Evolutionary conservation across 306 rosid species (phyloP), one percentile per base, ranked within the genome.

Genomic region (Acacia crassicarpa): DNA sequence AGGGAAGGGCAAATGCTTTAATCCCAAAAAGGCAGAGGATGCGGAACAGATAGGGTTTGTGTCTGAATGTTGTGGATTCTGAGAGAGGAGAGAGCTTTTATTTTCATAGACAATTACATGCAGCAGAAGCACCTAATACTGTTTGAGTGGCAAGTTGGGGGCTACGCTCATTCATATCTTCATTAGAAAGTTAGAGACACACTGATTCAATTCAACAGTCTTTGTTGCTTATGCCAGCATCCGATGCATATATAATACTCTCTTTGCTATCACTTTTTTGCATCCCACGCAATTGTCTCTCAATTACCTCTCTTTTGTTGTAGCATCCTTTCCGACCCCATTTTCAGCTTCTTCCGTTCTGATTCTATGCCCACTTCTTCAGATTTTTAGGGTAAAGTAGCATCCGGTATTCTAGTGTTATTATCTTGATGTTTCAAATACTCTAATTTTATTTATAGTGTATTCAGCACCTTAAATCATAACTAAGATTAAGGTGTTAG

Each of bases 101-200:
- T 58, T n/a, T 41, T 70, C 30, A 27, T 23, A 71, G 40, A 71
- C 22, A 71, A 22, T 58, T 23, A 71, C 74, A 30, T 30, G 32
- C 32, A 43, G 74, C 58, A 25, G 67, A 27, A 71, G 75, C 58
- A 71, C 75, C 75, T 71, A 44, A 44, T 71, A 45, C 75, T 71
- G 75, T 71, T 22, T 40, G 12, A 25, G 58, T 71, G 75, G 40
- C 8, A 45, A 44, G 75, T 71, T 38, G 41, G 58, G 58, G 75
- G 7, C 56, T 69, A 8, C 41, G 6, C 72, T 17, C 73, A 9
- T 53, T n/a, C 62, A 6, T 8, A 27, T 9, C 25, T 27, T 69
- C 14, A n/a, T 5, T 66, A 13, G 7, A 32, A 66, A 66, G 71
- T 35, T 2, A 17, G 3, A 17, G 13, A 17, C 16, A 48, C 54